phyloP scores from a whole-genome alignment of 1,284 basidiomycete genomes.

The Trichosporon coremiiforme region DNA sequence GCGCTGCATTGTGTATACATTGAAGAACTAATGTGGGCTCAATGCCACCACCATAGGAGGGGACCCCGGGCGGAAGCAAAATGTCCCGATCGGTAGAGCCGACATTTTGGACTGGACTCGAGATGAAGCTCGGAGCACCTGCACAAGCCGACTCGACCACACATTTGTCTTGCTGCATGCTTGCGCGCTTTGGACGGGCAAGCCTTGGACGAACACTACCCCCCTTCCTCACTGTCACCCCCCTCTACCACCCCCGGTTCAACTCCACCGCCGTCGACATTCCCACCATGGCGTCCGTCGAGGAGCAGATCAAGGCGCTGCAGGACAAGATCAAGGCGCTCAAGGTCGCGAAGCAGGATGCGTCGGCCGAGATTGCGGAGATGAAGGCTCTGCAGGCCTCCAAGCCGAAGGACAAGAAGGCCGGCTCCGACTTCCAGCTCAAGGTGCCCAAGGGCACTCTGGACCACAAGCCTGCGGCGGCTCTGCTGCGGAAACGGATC shows the following conservation, averaged over 20 bases:
- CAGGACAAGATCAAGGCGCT: slow-evolving; percentile 52
- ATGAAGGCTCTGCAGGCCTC: slow-evolving; percentile 54
- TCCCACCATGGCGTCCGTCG: slow-evolving; percentile 27
- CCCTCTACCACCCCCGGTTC: background rate
- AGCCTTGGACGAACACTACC: slow-evolving; percentile 4
- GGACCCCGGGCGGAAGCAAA: slow-evolving; percentile 28
- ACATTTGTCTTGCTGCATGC: slow-evolving; percentile 26
- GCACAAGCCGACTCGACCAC: background rate
- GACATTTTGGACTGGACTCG: slow-evolving; percentile 25
- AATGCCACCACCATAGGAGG: too few species aligned
- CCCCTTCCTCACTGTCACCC: background rate
- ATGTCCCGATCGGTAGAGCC: background rate
- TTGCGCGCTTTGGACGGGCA: slow-evolving; percentile 24
- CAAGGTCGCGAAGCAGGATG: slow-evolving; percentile 53
- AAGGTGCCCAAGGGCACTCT: slow-evolving; percentile 75
- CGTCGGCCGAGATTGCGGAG: slow-evolving; percentile 51
- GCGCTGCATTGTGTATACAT: too few species aligned
- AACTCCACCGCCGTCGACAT: slow-evolving; percentile 14
- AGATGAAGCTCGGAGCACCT: slow-evolving; percentile 2
- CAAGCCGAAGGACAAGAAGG: slow-evolving; percentile 43
- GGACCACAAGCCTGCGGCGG: slow-evolving; percentile 93
- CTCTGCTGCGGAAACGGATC: slow-evolving; percentile 87
- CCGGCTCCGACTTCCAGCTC: slow-evolving; percentile 40
- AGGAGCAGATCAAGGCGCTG: slow-evolving; percentile 50
- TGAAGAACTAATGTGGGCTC: too few species aligned